These are phyloP conservation scores for Saccharomycopsis crataegensis DNA, from an alignment of 1,139 yeast species.

Conservation along the genomic window DNA sequence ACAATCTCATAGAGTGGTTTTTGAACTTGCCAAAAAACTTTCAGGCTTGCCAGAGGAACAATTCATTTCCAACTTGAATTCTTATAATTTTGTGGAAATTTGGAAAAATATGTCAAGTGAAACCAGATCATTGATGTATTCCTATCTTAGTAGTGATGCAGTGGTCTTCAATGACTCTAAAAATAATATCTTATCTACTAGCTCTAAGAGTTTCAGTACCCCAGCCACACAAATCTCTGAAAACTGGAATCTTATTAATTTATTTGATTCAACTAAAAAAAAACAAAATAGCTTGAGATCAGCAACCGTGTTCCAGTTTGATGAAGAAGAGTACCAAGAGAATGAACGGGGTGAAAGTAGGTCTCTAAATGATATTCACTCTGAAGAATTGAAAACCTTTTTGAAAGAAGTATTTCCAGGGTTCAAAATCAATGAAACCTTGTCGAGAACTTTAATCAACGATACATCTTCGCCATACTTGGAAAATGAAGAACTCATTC, in stretches of 20 bases:
- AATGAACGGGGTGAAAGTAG: conserved; percentile 10
- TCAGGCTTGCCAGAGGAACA: conserved; percentile 22
- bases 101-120: conserved; percentile 58
- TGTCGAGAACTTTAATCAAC: conserved; percentile 18
- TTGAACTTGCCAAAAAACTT: conserved; percentile 41
- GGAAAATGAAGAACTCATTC: conserved; percentile 47
- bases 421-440: conserved; percentile 28
- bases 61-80: conserved; percentile 16
- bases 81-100: conserved; percentile 42
- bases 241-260: conserved; percentile 11
- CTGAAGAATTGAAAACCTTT: conserved; percentile 35
- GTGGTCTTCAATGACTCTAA: conserved; percentile 17
- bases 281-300: conserved; percentile 6
- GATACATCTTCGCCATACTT: conserved; percentile 40
- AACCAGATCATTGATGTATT: conserved; percentile 44
- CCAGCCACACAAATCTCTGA: conserved; percentile 11
- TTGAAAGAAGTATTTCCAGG: conserved; percentile 60
- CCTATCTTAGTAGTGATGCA: conserved; percentile 41
- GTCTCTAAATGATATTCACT: conserved; percentile 13
- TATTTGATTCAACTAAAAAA: conserved; percentile 10
- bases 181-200: neutral
- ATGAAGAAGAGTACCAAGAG: conserved; percentile 14
- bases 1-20: conserved; percentile 63
- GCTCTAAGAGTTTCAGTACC: conserved; percentile 4
- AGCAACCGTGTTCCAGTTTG: conserved; percentile 20